Evolutionary conservation across 139 green algal genomes (phyloP), one percentile per base, ranked within the genome.

Genomic region (Auxenochlorella pyrenoidosa): DNA sequence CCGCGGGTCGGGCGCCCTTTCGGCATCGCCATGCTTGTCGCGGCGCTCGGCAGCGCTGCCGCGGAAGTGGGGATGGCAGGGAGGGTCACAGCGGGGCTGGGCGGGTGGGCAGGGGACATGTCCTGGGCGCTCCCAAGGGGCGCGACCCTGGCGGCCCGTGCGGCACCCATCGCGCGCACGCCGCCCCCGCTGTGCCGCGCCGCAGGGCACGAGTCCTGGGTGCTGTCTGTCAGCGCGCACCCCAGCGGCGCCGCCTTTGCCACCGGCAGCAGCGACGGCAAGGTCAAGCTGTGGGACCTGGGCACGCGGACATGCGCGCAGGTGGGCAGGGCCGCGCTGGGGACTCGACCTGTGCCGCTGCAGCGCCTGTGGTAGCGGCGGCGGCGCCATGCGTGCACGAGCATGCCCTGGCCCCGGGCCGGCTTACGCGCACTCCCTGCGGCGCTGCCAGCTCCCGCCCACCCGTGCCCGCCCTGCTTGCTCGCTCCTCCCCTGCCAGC

Each of bases 271-370:
- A 94, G 88, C 70, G 96, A 99, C 87, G 83, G 83, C 38, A 96
- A 95, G 75, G 93, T 97, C 58, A 96, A 96, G 91, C 89, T 99
- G 87, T 99, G 95, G 95, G 97, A 99, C 87, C 76, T 99, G 70
- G 59, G 78, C 4, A 93, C 91, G 16, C 86, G 96, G 5, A 93
- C 91, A 0, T 96, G 93, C 60, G 91, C 94, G 5, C 95, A 98
- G 89, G 83, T 81, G 63, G 34, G 83, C 47, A 54, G 47, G 47
- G 8, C 47, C 10, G 18, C n/a, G 40, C 38, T 58, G 72, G 10
- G 3, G 21, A 5, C 19, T 22, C 30, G 1, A 12, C 34, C 47
- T 26, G 28, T 22, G 19, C 2, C 41, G 34, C 3, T 30, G 70
- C n/a, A 44, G 70, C 66, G 22, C 30, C 66, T 16, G 28, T 21